These are phyloP conservation scores for Umbelopsis ramanniana DNA, from an alignment of 192 early-diverging fungal genomes.

Conservation along the genomic window DNA sequence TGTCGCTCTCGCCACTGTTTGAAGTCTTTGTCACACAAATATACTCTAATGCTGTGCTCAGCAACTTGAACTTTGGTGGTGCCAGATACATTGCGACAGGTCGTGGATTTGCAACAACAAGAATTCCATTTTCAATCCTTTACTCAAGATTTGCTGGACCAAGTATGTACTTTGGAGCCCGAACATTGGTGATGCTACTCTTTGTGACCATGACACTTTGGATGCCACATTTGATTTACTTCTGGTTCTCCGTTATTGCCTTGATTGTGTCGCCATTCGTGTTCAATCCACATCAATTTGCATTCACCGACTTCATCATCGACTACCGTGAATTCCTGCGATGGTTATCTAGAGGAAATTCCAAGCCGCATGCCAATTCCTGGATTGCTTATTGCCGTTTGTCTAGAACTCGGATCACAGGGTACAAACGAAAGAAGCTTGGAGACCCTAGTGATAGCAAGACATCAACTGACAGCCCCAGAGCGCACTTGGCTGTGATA, in stretches of 20 bases:
- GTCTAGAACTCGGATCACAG: constrained; percentile 61
- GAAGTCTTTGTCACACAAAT: constrained; percentile 76
- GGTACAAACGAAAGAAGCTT: constrained; percentile 66
- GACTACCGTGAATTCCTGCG: constrained; percentile 71
- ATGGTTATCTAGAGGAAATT: constrained; percentile 68
- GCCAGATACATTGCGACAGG: constrained; percentile 76
- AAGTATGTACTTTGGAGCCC: constrained; percentile 69
- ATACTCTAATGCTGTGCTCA: constrained; percentile 69
- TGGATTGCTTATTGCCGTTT: constrained; percentile 72
- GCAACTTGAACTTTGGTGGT: constrained; percentile 68
- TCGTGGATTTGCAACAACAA: constrained; percentile 72
- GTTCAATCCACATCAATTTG: constrained; percentile 79
- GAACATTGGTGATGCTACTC: constrained; percentile 61
- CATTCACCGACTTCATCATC: constrained; percentile 63
- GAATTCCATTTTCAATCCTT: constrained; percentile 64
- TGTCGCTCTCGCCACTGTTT: constrained; percentile 72
- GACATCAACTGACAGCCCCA: constrained; percentile 51
- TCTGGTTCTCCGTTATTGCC: constrained; percentile 70
- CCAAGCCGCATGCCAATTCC: constrained; percentile 59
- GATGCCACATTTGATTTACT: constrained; percentile 66
- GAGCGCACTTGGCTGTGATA: constrained; percentile 61
- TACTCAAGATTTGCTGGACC: constrained; percentile 68
- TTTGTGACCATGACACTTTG: constrained; percentile 64
- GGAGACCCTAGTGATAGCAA: constrained; percentile 54
- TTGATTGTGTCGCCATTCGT: constrained; percentile 70